Evolutionary conservation across 2,329 filamentous ascomycete species (phyloP), one percentile per base, ranked within the genome.

Genomic region (Penicillium sp.): DNA sequence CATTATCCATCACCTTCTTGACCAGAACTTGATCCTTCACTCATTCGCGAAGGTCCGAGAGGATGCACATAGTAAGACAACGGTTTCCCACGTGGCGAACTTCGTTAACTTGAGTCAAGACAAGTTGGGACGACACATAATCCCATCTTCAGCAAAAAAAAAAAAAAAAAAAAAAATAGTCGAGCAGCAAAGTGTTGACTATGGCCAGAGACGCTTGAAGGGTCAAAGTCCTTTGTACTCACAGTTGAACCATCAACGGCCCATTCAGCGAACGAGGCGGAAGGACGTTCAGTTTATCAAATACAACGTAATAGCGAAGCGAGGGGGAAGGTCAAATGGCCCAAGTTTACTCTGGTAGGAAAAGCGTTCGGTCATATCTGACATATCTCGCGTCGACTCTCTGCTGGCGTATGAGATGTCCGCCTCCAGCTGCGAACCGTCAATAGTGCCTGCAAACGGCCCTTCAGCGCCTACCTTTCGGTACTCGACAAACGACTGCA

Each of bases 391-490:
- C 41, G 19, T 31, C 46, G 26, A 45, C 38, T n/a, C 41, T 17
- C 49, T 58, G 50, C 23, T 49, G 50, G 30, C 23, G 52, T 35
- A 54, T 62, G 55, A 62, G 46, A 58, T 45, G 50, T 55, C 56
- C 56, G 45, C 35, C 35, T 35, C 5, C 23, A 35, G n/a, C 53
- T 48, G 23, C 59, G 47, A 56, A 61, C 48, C 41, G 23, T 62
- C 60, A 51, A 58, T 62, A 62, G 55, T 47, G 46, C 49, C 53
- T 62, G 60, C 60, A 46, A 29, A 55, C 31, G 9, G 45, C 54
- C 31, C 44, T 15, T 26, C 44, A n/a, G 30, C 46, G 47, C 29
- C 48, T 11, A 23, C 23, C 26, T 48, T 41, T 15, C 11, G 15
- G 35, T 13, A 11, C 35, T 41, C 35, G 45, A 26, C 30, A 15